phyloP scores from a whole-genome alignment of 2,329 filamentous ascomycete species.

The Ceratocystis diversiconidia region DNA sequence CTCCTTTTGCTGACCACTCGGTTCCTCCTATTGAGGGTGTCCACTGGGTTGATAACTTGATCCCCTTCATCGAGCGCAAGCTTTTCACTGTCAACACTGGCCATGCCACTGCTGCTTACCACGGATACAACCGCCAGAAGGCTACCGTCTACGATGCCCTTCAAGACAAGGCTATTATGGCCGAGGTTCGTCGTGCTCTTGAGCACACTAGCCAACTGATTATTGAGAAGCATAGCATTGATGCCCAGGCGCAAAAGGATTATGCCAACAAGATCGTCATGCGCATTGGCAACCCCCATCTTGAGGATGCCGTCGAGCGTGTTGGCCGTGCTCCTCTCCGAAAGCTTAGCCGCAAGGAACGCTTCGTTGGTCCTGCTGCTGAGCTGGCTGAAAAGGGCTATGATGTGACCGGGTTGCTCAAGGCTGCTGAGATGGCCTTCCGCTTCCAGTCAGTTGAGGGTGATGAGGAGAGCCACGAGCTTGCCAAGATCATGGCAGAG shows the following conservation, averaged over 20 bases:
- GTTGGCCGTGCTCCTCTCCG: conserved; percentile 88
- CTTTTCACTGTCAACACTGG: conserved; percentile 98
- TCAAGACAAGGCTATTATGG: conserved; percentile 58
- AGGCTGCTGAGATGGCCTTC: conserved; percentile 79
- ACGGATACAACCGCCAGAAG: conserved; percentile 77
- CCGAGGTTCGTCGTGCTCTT: conserved; percentile 65
- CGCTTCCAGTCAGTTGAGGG: conserved; percentile 89
- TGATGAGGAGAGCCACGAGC: conserved; percentile 75
- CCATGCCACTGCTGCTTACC: conserved; percentile 91
- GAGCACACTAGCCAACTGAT: conserved; percentile 79
- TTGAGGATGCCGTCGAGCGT: conserved; percentile 87
- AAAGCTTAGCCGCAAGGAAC: conserved; percentile 89
- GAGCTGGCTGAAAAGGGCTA: conserved; percentile 73
- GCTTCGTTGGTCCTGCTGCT: conserved; percentile 82
- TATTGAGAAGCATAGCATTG: conserved; percentile 71
- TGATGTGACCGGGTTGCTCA: conserved; percentile 58
- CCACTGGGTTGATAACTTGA: conserved; percentile 82
- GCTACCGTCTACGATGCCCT: conserved; percentile 63
- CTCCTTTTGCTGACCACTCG: conserved; percentile 59
- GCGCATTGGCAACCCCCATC: conserved; percentile 83
- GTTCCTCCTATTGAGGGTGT: conserved; percentile 71
- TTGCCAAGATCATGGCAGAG: conserved; percentile 72
- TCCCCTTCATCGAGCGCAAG: conserved; percentile 97
- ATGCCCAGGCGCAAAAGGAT: conserved; percentile 56
- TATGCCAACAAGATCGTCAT: conserved; percentile 88